phyloP scores from a whole-genome alignment of 495 filamentous ascomycete species.

The Lophium mytilinum region DNA sequence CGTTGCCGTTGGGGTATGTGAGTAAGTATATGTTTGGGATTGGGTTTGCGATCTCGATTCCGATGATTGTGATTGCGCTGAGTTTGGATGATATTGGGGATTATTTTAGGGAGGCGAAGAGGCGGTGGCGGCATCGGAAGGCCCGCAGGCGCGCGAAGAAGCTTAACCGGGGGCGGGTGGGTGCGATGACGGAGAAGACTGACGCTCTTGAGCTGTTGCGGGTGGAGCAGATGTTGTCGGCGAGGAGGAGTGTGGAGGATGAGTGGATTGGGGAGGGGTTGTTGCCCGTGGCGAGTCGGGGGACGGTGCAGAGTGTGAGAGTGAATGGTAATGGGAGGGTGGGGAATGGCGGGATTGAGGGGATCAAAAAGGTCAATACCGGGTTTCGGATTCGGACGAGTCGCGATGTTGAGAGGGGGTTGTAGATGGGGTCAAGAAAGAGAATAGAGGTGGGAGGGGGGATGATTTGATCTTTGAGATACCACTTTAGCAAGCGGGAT shows the following conservation, averaged over 20 bases:
- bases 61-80: constrained; percentile 52
- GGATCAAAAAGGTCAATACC: constrained; percentile 8
- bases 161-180: background rate
- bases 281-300: constrained; percentile 12
- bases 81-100: constrained; percentile 48
- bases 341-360: background rate
- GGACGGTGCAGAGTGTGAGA: constrained; percentile 3
- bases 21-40: constrained; percentile 59
- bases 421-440: constrained; percentile 1
- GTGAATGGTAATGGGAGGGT: background rate
- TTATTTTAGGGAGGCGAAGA: constrained; percentile 11
- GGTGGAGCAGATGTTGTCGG: constrained; percentile 16
- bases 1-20: constrained; percentile 49
- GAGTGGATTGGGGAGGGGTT: background rate
- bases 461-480: background rate
- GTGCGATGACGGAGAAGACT: background rate
- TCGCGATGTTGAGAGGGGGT: constrained; percentile 13
- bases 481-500: too few relatives aligned
- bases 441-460: background rate
- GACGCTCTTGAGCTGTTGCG: constrained; percentile 3
- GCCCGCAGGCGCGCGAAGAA: background rate
- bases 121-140: background rate
- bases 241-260: background rate
- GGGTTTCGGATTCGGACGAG: constrained; percentile 21
- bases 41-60: constrained; percentile 57